A percentile compares a stretch with the other conserved stretches of the same genome.
Evolutionary conservation across 176 grass and related monocot genomes (phyloP).

Genomic region (Cenchrus fungigraminus): DNA sequence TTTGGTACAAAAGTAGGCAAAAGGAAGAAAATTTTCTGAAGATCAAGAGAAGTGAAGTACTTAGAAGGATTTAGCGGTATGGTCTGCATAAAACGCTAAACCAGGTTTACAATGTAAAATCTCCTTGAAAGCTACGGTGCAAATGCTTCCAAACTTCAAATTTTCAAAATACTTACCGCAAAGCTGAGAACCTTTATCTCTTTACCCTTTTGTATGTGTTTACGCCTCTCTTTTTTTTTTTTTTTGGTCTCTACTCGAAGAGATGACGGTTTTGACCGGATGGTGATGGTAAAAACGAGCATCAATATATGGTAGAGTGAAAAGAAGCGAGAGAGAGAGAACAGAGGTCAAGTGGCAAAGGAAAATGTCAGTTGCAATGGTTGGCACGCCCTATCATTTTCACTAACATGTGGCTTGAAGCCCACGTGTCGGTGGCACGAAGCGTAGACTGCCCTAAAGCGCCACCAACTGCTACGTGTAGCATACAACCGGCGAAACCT

Average conservation of each 20-base stretch:
- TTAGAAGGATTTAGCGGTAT: not conserved
- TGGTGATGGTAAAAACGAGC: not conserved
- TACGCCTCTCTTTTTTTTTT: not conserved
- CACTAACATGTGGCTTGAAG: not conserved
- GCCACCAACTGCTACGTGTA: not conserved
- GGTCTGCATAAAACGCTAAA: too few relatives aligned
- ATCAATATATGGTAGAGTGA: too few relatives aligned
- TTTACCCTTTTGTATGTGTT: not conserved
- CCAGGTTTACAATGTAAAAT: too few relatives aligned
- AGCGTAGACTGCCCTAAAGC: not conserved
- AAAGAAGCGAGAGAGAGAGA: not conserved
- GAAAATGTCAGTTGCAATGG: not conserved
- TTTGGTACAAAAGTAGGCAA: not conserved
- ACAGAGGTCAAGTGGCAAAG: conserved; percentile 1
- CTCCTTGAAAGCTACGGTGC: too few relatives aligned
- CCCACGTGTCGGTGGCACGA: not conserved
- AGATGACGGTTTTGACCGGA: not conserved
- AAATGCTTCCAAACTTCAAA: not conserved
- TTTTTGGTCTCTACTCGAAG: not conserved
- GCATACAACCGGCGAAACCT: too few relatives aligned
- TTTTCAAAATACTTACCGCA: not conserved
- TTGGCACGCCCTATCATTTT: conserved; percentile 3
- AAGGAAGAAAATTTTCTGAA: not conserved
- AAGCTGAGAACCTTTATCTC: too few relatives aligned
- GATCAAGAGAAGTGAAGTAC: not conserved